Percentiles rank a stretch among this genome's conserved stretches.
These are phyloP conservation scores for Mucor racemosus DNA, from an alignment of 371 early-diverging fungal species.

Conservation along the genomic window DNA sequence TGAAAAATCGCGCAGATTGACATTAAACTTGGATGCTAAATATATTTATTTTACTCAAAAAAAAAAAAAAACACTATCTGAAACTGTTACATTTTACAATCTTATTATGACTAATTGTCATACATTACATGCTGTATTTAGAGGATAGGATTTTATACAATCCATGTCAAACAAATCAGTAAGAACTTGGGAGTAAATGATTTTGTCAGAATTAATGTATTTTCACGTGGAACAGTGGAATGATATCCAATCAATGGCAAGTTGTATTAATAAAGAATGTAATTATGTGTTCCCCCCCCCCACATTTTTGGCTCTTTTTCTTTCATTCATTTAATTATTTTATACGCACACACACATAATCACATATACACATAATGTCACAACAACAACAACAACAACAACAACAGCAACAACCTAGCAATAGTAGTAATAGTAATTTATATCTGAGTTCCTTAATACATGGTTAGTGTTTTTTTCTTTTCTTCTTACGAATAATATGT, in stretches of 20 bases:
- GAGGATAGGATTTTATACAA: neutral
- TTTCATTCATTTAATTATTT: neutral
- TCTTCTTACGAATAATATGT: neutral
- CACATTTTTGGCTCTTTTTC: neutral
- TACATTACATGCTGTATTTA: neutral
- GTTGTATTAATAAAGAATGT: neutral
- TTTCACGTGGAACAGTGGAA: neutral
- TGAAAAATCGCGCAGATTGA: too few relatives aligned
- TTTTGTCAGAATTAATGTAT: conserved; percentile 1
- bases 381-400: neutral
- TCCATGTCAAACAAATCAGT: neutral
- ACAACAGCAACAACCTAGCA: neutral
- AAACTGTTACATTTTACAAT: neutral
- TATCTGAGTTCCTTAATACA: neutral
- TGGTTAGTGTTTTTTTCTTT: neutral
- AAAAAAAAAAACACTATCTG: neutral
- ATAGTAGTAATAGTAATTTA: neutral
- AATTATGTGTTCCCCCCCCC: neutral
- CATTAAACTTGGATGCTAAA: too few relatives aligned
- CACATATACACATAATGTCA: neutral
- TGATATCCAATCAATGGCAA: neutral
- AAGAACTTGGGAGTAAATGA: neutral
- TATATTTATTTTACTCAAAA: neutral
- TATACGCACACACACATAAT: neutral
- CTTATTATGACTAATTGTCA: neutral